Conservation (phyloP, 2,329 filamentous ascomycete species). For the Sclerotinia subarctica region DNA sequence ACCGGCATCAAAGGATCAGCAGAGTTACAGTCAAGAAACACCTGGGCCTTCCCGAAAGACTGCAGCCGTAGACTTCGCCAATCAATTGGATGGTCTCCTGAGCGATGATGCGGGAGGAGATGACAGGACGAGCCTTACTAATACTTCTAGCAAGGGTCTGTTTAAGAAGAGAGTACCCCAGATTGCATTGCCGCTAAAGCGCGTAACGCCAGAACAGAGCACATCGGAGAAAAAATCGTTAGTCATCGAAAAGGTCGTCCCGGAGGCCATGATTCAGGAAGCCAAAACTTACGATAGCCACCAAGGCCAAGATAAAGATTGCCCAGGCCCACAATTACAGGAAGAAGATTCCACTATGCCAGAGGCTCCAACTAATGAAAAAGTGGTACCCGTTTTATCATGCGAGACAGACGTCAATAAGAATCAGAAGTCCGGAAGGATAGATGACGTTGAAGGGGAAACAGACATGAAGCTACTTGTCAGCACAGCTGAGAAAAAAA, state of each 20-base stretch:
- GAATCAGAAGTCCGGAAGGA: neutral
- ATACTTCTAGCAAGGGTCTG: neutral
- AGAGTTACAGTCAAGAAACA: neutral
- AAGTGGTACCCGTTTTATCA: neutral
- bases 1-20: neutral
- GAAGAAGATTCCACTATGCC: neutral
- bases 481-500: neutral
- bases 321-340: neutral
- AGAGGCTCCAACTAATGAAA: neutral
- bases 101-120: neutral
- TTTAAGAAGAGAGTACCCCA: neutral
- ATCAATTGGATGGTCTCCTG: constrained; percentile 4
- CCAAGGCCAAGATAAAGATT: neutral
- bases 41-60: neutral
- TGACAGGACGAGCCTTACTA: neutral
- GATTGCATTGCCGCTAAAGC: neutral
- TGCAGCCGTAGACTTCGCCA: neutral
- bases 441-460: neutral
- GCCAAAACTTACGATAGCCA: neutral
- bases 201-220: neutral
- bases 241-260: neutral
- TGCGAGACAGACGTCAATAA: neutral
- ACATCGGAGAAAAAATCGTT: neutral
- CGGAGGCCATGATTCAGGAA: neutral
- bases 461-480: neutral